Evolutionary conservation across 352 stramenopile genomes (phyloP).

Genomic region (Pythium phragmiticola): DNA sequence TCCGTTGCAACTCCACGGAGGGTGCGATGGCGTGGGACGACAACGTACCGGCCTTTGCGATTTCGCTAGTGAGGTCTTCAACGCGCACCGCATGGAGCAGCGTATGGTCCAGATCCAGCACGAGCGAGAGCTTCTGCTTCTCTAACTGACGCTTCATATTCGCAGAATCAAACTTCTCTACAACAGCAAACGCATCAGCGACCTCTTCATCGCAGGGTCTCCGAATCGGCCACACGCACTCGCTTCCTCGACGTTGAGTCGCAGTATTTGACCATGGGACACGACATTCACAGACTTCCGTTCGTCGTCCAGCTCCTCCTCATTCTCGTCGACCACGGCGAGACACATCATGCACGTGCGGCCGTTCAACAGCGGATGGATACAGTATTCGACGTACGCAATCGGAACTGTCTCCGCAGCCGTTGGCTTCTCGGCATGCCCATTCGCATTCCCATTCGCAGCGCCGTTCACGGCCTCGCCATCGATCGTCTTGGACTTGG

Average conservation of each 20-base stretch:
- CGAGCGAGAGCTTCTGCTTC: conserved; percentile 91
- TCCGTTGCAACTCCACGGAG: no score
- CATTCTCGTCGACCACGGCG: conserved; percentile 62
- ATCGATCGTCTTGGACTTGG: conserved; percentile 3
- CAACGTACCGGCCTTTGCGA: conserved; percentile 49
- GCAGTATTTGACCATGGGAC: conserved; percentile 88
- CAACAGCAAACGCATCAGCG: conserved; percentile 16
- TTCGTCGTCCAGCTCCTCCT: conserved; percentile 58
- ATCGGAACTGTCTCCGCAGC: conserved; percentile 25
- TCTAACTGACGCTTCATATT: conserved; percentile 87
- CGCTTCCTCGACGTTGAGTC: conserved; percentile 96
- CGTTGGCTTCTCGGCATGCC: background rate
- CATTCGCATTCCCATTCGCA: conserved; percentile 4
- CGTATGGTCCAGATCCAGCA: conserved; percentile 97
- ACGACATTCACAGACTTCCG: conserved; percentile 70
- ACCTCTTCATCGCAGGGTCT: no score
- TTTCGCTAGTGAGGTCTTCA: conserved; percentile 60
- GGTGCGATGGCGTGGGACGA: background rate
- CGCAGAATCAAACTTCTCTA: conserved; percentile 84
- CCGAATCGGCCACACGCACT: conserved; percentile 47
- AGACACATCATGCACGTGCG: conserved; percentile 84
- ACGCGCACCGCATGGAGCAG: conserved; percentile 92
- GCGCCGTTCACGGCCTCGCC: background rate
- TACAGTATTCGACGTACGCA: conserved; percentile 77
- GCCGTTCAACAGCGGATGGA: conserved; percentile 69